Evolutionary conservation across 805 yeast species (phyloP), one percentile per base, ranked within the genome.

Genomic region (Schizosaccharomyces osmophilus): DNA sequence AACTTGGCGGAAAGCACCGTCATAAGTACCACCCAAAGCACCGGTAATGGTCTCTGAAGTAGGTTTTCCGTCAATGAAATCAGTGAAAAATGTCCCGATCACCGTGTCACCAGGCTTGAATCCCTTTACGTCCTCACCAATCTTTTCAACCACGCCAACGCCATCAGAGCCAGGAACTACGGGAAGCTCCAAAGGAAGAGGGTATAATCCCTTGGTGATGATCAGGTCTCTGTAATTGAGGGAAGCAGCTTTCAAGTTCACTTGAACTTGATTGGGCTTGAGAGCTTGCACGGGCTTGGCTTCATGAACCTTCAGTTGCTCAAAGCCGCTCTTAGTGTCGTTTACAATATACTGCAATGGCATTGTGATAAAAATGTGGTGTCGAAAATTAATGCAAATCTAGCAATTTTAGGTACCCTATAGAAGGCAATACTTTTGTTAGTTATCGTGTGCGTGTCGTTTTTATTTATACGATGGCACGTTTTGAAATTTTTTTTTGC

Each of bases 181-280:
- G 31, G 59, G 61, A 36, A 39, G 13, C 32, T 59, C 19, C 11
- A 59, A 61, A 60, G 15, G 63, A 54, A 2, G 65, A n/a, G 67
- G 67, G 55, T 65, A 65, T 11, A 64, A 62, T 39, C 62, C 63
- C 58, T 64, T 64, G 39, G 62, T 62, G 26, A 64, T 55, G 29
- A 63, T 62, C 26, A 64, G 51, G 62, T 65, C 67, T 41, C 67
- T 64, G 55, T 64, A 66, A 32, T 65, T 65, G 48, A 65, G 61
- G n/a, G 67, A 60, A 4, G 51, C 63, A 11, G 67, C 64, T 4
- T 39, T 13, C 43, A 65, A 48, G 29, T 62, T 59, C 15, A 65
- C 62, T 8, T 64, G 55, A 8, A 64, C 64, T 48, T 64, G 36
- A 13, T 29, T 29, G 3, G 57, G 51, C 26, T 45, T 45, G 17